Percentiles rank a stretch among this genome's conserved stretches.
phyloP scores from a whole-genome alignment of 257 asterid genomes.

The Penstemon barbatus region DNA sequence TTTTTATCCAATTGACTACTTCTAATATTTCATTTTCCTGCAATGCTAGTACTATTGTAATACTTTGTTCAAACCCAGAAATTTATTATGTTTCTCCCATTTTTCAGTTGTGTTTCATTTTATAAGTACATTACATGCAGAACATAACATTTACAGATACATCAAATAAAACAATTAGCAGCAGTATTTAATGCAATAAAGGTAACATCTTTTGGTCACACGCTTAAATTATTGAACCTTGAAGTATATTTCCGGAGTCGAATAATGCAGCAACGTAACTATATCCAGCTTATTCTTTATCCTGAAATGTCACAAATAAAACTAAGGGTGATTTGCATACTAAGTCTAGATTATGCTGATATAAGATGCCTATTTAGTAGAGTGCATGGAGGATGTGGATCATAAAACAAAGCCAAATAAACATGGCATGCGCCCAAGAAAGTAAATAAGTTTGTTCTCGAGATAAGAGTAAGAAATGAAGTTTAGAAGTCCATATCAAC shows the following conservation, averaged over 20 bases:
- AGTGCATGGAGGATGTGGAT: not conserved
- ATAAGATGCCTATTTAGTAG: not conserved
- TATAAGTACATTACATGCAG: conserved; percentile 14
- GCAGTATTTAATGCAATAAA: conserved; percentile 12
- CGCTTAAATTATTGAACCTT: conserved; percentile 16
- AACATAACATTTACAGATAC: not conserved
- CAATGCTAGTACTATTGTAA: not conserved
- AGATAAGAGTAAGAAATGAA: not conserved
- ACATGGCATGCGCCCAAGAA: not conserved
- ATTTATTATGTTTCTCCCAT: no score
- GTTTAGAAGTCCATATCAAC: not conserved
- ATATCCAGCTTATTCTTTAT: not conserved
- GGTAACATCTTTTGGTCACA: conserved; percentile 16
- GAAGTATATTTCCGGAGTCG: conserved; percentile 8
- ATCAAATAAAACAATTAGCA: conserved; percentile 21
- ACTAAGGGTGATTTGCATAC: not conserved
- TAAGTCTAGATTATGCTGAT: no score
- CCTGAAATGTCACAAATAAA: conserved; percentile 12
- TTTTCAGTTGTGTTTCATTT: no score
- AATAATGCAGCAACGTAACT: no score
- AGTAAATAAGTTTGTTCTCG: not conserved
- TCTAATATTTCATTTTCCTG: conserved; percentile 11
- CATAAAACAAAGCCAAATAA: not conserved
- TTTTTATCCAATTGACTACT: not conserved
- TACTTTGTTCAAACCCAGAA: not conserved